Percentiles rank a stretch among this genome's conserved stretches.
These are phyloP conservation scores for Ganoderma boninense DNA, from an alignment of 1,284 basidiomycete genomes.

Conservation along the genomic window DNA sequence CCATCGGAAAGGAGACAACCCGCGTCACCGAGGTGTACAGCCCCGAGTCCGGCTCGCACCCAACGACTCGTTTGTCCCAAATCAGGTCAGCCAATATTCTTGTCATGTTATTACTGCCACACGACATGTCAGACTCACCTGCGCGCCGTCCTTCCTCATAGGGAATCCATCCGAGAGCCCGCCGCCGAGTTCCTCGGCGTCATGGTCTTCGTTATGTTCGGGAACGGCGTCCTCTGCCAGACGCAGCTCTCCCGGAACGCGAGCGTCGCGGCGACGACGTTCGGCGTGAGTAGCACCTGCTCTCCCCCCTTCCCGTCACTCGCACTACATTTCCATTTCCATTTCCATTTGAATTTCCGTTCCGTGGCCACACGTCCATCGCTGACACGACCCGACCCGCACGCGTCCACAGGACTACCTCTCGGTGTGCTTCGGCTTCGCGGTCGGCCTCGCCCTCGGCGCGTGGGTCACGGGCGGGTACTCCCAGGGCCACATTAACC, in stretches of 20 bases:
- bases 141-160: conserved; percentile 27
- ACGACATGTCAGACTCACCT: neutral
- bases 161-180: conserved; percentile 65
- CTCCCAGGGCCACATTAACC: conserved; percentile 83
- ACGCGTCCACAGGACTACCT: conserved; percentile 55
- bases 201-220: conserved; percentile 72
- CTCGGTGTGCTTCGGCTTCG: conserved; percentile 75
- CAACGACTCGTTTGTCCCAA: neutral
- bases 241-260: conserved; percentile 63
- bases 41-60: too few species aligned
- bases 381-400: neutral
- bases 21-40: too few species aligned
- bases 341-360: too few species aligned
- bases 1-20: neutral
- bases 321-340: too few species aligned
- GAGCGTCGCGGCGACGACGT: conserved; percentile 58
- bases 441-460: conserved; percentile 68
- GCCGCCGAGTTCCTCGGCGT: conserved; percentile 76
- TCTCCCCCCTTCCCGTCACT: too few species aligned
- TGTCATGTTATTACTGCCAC: neutral
- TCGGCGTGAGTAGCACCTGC: conserved; percentile 65
- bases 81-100: neutral
- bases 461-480: conserved; percentile 73
- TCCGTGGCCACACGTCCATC: too few species aligned
- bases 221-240: conserved; percentile 71